Evolutionary conservation across 1,284 basidiomycete genomes (phyloP).

Genomic region (Cryptococcus floricola): DNA sequence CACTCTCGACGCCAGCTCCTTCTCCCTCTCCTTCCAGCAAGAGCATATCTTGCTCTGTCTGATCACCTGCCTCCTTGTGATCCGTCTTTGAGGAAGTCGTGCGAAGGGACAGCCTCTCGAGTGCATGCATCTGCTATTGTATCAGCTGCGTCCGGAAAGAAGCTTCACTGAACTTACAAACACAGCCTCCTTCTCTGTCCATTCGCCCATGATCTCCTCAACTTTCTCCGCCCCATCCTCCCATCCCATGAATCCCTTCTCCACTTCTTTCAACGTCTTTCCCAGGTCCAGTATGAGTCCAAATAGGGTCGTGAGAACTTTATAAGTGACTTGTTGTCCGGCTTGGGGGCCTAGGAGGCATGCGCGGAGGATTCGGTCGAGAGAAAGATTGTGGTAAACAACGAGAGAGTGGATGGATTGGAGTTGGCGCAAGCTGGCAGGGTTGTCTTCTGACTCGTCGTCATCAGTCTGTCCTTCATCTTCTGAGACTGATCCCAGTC

Average conservation of each 20-base stretch:
- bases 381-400: constrained; percentile 61
- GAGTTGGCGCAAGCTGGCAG: constrained; percentile 25
- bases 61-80: constrained; percentile 2
- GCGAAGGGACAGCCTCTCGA: constrained; percentile 37
- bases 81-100: constrained; percentile 8
- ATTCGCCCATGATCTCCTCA: constrained; percentile 57
- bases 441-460: constrained; percentile 28
- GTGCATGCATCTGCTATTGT: constrained; percentile 29
- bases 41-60: constrained; percentile 26
- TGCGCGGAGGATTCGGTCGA: constrained; percentile 71
- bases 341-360: constrained; percentile 64
- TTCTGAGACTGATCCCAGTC: constrained; percentile 1
- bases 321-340: constrained; percentile 60
- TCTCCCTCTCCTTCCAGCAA: constrained; percentile 23
- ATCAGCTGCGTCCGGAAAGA: neutral
- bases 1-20: constrained; percentile 8
- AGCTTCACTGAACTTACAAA: constrained; percentile 55
- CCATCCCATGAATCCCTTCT: constrained; percentile 58
- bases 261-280: constrained; percentile 62
- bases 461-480: constrained; percentile 33
- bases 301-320: constrained; percentile 63
- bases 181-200: constrained; percentile 56
- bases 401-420: constrained; percentile 70
- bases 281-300: constrained; percentile 68
- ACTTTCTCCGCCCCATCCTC: constrained; percentile 56